A percentile compares a stretch with the other conserved stretches of the same genome.
Conservation (phyloP, 106 monocot species). For the Triglochin maritima region DNA sequence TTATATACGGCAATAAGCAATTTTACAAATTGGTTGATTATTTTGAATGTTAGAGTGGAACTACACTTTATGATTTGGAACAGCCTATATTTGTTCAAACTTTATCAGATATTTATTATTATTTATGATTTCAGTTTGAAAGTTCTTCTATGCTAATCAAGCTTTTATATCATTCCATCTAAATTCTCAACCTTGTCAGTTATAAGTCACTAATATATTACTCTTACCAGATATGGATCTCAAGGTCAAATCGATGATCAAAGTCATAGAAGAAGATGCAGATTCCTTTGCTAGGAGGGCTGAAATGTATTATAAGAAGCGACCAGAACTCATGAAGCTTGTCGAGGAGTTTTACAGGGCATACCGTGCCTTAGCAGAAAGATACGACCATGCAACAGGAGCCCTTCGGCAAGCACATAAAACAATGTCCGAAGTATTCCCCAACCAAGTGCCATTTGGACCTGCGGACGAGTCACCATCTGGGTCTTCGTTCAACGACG, state of each 20-base stretch:
- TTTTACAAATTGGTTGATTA: too few species aligned
- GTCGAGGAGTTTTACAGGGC: conserved; percentile 94
- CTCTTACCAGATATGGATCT: conserved; percentile 62
- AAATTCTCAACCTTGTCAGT: background rate
- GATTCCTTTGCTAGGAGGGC: conserved; percentile 91
- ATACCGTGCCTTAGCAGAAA: conserved; percentile 90
- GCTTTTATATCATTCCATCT: background rate
- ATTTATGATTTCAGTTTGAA: background rate
- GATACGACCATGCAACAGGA: conserved; percentile 88
- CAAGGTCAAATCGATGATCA: conserved; percentile 87
- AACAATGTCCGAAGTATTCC: conserved; percentile 75
- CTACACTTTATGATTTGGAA: too few species aligned
- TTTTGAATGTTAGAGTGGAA: too few species aligned
- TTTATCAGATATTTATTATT: background rate
- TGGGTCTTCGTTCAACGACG: conserved; percentile 21
- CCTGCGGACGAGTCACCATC: conserved; percentile 48
- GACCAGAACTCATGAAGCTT: conserved; percentile 89
- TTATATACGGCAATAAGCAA: too few species aligned
- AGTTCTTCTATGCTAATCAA: background rate
- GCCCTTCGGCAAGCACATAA: conserved; percentile 83
- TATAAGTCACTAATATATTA: too few species aligned
- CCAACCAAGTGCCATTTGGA: conserved; percentile 62
- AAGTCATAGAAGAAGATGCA: conserved; percentile 89
- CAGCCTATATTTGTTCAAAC: background rate
- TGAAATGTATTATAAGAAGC: conserved; percentile 96